phyloP scores from a whole-genome alignment of 805 yeast genomes.

The Candida krabiensis region DNA sequence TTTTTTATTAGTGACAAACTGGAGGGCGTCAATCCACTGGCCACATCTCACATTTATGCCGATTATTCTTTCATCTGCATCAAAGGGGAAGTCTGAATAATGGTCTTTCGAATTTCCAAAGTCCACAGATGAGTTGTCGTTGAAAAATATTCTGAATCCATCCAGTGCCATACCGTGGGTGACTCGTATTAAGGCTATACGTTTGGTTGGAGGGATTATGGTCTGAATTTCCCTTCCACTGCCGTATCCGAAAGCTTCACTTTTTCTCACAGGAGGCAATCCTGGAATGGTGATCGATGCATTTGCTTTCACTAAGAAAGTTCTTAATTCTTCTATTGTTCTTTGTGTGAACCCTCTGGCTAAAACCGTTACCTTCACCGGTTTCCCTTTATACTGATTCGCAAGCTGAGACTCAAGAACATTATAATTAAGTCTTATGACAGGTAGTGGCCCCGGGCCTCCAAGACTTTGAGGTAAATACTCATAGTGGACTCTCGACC shows the following conservation, averaged over 20 bases:
- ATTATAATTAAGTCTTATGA: slow-evolving; percentile 47
- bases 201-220: slow-evolving; percentile 16
- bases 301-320: slow-evolving; percentile 27
- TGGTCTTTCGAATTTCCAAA: slow-evolving; percentile 56
- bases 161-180: slow-evolving; percentile 79
- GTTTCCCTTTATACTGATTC: slow-evolving; percentile 31
- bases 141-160: slow-evolving; percentile 63
- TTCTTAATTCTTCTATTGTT: slow-evolving; percentile 48
- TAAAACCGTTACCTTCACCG: slow-evolving; percentile 53
- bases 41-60: slow-evolving; percentile 73
- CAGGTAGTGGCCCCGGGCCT: slow-evolving; percentile 61
- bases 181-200: slow-evolving; percentile 54
- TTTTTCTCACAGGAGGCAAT: slow-evolving; percentile 17
- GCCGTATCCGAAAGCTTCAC: slow-evolving; percentile 24
- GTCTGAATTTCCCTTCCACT: slow-evolving; percentile 18
- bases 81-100: slow-evolving; percentile 56
- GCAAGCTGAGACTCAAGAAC: slow-evolving; percentile 43
- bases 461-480: slow-evolving; percentile 55
- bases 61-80: slow-evolving; percentile 55
- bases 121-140: slow-evolving; percentile 21
- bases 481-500: slow-evolving; percentile 59
- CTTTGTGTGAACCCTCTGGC: slow-evolving; percentile 62
- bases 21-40: slow-evolving; percentile 87
- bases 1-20: slow-evolving; percentile 64
- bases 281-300: slow-evolving; percentile 16